Base-by-base conservation (phyloP, 108 stramenopile species). In the Cyclotella choctawhatcheeana region DNA sequence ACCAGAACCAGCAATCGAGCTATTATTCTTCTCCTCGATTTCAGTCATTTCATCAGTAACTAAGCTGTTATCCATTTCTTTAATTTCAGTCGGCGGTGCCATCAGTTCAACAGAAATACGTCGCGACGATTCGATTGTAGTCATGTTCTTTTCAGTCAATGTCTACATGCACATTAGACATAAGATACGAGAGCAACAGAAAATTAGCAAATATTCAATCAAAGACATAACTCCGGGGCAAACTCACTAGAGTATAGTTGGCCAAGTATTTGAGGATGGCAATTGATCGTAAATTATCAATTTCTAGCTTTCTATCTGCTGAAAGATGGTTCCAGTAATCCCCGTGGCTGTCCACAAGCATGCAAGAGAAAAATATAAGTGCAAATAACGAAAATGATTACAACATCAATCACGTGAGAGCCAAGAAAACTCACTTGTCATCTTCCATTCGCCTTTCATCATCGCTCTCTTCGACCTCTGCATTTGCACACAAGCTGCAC, bases 251-350 rank as follows among this genome's bases (percentile, higher is more conserved):
- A 22, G 66, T 61, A n/a, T 67, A 76, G 5, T 54, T 61, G 17
- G 48, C 34, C 59, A 76, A 34, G 26, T 54, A 53, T 24, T 44
- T 37, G 5, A 67, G 51, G 3, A 76, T 31, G n/a, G 66, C 47
- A 5, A 25, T 52, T 16, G 58, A 21, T n/a, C 74, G 58, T 24
- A 76, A 54, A 4, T 76, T 62, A 51, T 76, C 74, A 30, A 76
- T 52, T 55, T 67, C 66, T 34, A 53, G 40, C 18, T 43, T 59
- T 52, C 66, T 43, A 27, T n/a, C 48, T 17, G 50, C 7, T 2
- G 74, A 62, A 10, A 76, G 66, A 30, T 26, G 5, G 27, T 48
- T 37, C 32, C 65, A 76, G 26, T 61, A 61, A 16, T 40, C 60
- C 3, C 60, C 60, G 4, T 61, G 37, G 43, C 60, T 61, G 37